Conservation (phyloP, 148 eudicot genomes). For the Rhododendron ovatum region DNA sequence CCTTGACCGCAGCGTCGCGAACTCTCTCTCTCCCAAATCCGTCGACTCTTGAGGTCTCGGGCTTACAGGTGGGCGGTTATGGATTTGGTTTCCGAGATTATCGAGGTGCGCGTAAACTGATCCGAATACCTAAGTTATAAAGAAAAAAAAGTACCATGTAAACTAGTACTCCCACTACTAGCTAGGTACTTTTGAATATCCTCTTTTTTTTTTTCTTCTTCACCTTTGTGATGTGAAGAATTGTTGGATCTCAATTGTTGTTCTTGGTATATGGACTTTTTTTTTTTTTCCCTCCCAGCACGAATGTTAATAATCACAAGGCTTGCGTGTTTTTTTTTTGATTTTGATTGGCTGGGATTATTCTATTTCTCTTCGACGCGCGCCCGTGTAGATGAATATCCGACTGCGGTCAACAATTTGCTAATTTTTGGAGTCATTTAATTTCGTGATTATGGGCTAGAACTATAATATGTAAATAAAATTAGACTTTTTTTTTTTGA, state of each 20-base stretch:
- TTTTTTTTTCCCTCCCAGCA: background rate
- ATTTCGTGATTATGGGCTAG: too few species aligned
- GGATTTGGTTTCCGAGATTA: background rate
- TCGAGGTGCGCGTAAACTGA: background rate
- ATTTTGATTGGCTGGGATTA: background rate
- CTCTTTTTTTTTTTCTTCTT: background rate
- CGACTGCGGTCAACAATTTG: too few species aligned
- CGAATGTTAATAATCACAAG: background rate
- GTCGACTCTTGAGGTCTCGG: background rate
- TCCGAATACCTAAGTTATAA: too few species aligned
- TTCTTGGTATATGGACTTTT: background rate
- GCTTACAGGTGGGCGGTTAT: background rate
- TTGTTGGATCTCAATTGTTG: background rate
- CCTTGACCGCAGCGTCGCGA: background rate
- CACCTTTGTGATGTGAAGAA: background rate
- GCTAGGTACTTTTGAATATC: background rate
- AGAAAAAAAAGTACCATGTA: background rate
- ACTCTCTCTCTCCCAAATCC: constrained; percentile 25
- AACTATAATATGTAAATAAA: too few species aligned
- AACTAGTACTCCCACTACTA: background rate
- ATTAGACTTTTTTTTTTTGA: too few species aligned
- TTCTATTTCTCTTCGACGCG: background rate
- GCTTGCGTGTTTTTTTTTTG: background rate
- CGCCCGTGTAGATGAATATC: background rate
- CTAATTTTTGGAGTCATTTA: too few species aligned